Evolutionary conservation across 2,329 filamentous ascomycete genomes (phyloP).

Genomic region (Zopfia rhizophila): DNA sequence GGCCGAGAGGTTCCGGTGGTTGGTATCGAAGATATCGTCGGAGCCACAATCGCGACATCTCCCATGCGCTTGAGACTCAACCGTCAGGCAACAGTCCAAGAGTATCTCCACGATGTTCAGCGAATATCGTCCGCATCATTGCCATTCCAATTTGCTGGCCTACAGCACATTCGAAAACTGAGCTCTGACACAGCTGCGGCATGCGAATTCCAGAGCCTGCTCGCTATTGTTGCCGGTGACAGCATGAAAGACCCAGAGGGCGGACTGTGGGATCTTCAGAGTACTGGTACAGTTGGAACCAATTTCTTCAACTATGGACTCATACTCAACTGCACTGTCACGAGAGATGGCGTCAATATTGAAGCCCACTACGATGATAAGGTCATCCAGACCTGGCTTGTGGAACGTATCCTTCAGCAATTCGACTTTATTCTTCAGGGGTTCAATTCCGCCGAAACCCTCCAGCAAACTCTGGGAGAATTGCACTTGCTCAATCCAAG

Average conservation of each 20-base stretch:
- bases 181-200: conserved; percentile 53
- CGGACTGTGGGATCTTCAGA: conserved; percentile 44
- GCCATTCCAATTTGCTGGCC: conserved; percentile 53
- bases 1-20: conserved; percentile 48
- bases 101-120: conserved; percentile 43
- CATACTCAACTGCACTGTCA: conserved; percentile 43
- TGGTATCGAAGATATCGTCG: conserved; percentile 53
- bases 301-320: conserved; percentile 51
- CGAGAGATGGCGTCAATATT: conserved; percentile 29
- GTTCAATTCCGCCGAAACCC: conserved; percentile 29
- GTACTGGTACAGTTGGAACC: conserved; percentile 43
- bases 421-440: conserved; percentile 40
- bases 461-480: conserved; percentile 25
- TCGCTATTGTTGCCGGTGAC: conserved; percentile 54
- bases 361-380: conserved; percentile 43
- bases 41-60: conserved; percentile 54
- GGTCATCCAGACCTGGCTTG: conserved; percentile 41
- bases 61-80: conserved; percentile 56
- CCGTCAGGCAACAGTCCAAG: conserved; percentile 31
- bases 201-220: conserved; percentile 60
- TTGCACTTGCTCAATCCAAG: conserved; percentile 33
- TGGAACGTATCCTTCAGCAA: conserved; percentile 38
- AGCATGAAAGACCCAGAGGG: conserved; percentile 40
- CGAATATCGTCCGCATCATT: conserved; percentile 37
- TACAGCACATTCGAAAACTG: conserved; percentile 57